Base-by-base conservation (phyloP, 805 yeast species). In the Pichia pseudocactophila region DNA sequence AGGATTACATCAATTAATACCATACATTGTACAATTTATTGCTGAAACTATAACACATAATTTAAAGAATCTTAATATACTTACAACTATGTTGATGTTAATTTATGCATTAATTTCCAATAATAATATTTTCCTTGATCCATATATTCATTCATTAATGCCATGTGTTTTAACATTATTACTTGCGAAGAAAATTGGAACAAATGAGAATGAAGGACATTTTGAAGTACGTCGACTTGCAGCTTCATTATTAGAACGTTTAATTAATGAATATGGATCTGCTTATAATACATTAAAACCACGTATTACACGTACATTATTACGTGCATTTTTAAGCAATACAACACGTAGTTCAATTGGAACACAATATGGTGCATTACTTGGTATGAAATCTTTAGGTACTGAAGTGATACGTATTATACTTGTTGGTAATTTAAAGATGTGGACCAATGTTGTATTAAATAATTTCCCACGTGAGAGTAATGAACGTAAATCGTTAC, bases 21-120 rank as follows among this genome's bases (percentile, higher is more conserved):
- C 99, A 2, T 92, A 92, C 59, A 85, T 92, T 54, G 89, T 92
- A 39, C 97, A 92, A 58, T 89, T 92, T 57, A 86, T 88, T 30
- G 95, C 96, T 7, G 99, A 92, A 57, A 95, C 94, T 52, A 78
- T 92, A 43, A 86, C 97, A 0, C 82, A 86, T 57, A 90, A 87
- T 55, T 70, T 90, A 52, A 76, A 83, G 52, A 81, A 82, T 55
- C 68, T 84, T 36, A 74, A 73, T 4, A 62, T 85, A 16, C 65
- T 92, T 41, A 72, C 84, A 4, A 84, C 95, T 6, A 88, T 90
- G 86, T 66, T 92, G 46, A 94, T 87, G 59, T 88, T 88, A 48
- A 77, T 90, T 11, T 83, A 86, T 46, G 88, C 97, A 0, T 69
- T 92, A 26, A 70, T 88, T 39, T 78, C 82, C 34, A 92, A 92